A percentile compares a stretch with the other conserved stretches of the same genome.
These are phyloP conservation scores for Globisporangium cylindrosporum DNA, from an alignment of 352 stramenopile species.

Conservation along the genomic window DNA sequence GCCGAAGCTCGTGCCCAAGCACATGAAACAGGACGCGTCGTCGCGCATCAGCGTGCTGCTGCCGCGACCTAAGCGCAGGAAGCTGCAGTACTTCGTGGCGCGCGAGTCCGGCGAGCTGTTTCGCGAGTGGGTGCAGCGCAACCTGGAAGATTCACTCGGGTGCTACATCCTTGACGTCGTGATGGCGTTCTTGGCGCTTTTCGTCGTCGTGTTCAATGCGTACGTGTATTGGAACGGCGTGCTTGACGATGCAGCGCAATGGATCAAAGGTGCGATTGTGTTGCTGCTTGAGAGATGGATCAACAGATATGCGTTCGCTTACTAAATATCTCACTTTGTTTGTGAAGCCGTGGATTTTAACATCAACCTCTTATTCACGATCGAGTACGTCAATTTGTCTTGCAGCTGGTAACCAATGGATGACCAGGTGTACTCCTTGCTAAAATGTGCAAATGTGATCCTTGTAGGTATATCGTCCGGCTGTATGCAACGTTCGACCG, in stretches of 20 bases:
- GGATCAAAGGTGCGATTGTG: slow-evolving; percentile 45
- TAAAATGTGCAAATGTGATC: too few species aligned
- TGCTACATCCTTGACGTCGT: slow-evolving; percentile 35
- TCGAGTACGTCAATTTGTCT: slow-evolving; percentile 40
- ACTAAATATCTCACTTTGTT: not conserved
- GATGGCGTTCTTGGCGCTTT: slow-evolving; percentile 58
- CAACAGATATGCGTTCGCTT: not conserved
- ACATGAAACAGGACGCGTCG: slow-evolving; percentile 29
- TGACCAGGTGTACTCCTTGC: not conserved
- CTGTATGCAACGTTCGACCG: slow-evolving; percentile 66
- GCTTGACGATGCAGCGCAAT: slow-evolving; percentile 22
- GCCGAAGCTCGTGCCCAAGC: slow-evolving; percentile 27
- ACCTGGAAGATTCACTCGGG: slow-evolving; percentile 61
- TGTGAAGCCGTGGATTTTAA: slow-evolving; percentile 47
- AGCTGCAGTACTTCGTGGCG: slow-evolving; percentile 32
- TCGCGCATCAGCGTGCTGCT: slow-evolving; percentile 33
- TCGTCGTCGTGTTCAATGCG: slow-evolving; percentile 64
- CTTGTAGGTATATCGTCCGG: slow-evolving; percentile 41
- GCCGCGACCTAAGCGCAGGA: slow-evolving; percentile 28
- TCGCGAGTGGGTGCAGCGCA: slow-evolving; percentile 70
- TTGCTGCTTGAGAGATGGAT: not conserved
- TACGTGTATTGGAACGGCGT: slow-evolving; percentile 58
- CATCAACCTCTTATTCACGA: slow-evolving; percentile 63
- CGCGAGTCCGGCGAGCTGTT: slow-evolving; percentile 41
- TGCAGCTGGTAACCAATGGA: not conserved